Evolutionary conservation across 2,329 filamentous ascomycete species (phyloP), one percentile per base, ranked within the genome.

Genomic region (Talaromyces sp.): DNA sequence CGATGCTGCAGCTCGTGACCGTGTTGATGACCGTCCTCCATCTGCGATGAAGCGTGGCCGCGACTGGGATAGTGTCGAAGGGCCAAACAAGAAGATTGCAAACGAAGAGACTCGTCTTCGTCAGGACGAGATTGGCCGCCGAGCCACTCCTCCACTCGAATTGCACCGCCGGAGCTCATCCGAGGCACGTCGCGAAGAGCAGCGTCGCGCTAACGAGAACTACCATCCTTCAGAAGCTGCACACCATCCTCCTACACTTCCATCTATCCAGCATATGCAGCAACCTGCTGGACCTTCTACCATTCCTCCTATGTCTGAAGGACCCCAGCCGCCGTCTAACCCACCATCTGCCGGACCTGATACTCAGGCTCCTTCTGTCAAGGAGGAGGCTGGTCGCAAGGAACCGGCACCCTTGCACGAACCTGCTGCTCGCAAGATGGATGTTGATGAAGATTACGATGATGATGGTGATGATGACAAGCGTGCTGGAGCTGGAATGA

Each of bases 371-470:
- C 31, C 89, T 86, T 76, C 88, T 81, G 74, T 81, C 77, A 68
- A 77, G 64, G 86, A 91, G 69, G 90, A 92, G 31, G 65, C 77
- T 38, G 70, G 74, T 67, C 83, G 77, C 62, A 77, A 74, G 40
- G 81, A 83, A 67, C 77, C 85, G 31, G 77, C 84, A 1, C 81
- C 84, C 22, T 77, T 83, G 19, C 89, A 88, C 65, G 94, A 98
- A 79, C 91, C 93, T 62, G 93, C 95, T 38, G 92, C 93, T 22
- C 86, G 95, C 25, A 96, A 96, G 78, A 96, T 99, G 88, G 94
- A 98, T 6, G 91, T 98, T 22, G 93, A 99, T 71, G 95, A 99
- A 76, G 91, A 98, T 76, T 98, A 99, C 73, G 94, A 98, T 76
- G 94, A 98, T 73, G 94, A 93, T 65, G 92, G 88, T 4, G 93